phyloP scores from a whole-genome alignment of 495 filamentous ascomycete species.

The Penicillium silybi region DNA sequence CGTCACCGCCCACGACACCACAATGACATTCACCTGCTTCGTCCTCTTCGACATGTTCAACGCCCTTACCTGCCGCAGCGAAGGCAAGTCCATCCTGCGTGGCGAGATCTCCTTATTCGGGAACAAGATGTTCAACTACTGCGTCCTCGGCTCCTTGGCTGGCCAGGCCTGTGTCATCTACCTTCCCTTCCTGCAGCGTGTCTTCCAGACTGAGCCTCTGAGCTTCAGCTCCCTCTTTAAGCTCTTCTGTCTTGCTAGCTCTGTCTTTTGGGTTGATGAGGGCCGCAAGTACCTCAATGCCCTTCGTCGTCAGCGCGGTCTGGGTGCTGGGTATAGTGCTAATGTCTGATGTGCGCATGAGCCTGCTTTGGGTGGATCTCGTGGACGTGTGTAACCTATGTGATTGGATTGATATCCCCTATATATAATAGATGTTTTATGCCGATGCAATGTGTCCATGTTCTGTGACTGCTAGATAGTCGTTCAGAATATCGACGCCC shows the following conservation, averaged over 20 bases:
- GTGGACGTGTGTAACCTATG: slow-evolving; percentile 14
- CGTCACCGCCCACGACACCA: slow-evolving; percentile 90
- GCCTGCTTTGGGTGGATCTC: background rate
- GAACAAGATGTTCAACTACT: slow-evolving; percentile 95
- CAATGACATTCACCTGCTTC: slow-evolving; percentile 98
- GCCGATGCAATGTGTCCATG: background rate
- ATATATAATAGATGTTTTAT: slow-evolving; percentile 19
- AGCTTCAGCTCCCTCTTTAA: slow-evolving; percentile 65
- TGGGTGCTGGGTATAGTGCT: slow-evolving; percentile 41
- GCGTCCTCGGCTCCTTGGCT: slow-evolving; percentile 74
- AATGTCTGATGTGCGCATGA: slow-evolving; percentile 33
- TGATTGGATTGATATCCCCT: slow-evolving; percentile 16
- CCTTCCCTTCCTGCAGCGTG: slow-evolving; percentile 83
- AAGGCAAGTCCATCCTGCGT: slow-evolving; percentile 79
- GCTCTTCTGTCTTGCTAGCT: slow-evolving; percentile 70
- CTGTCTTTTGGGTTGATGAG: slow-evolving; percentile 95
- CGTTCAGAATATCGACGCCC: background rate
- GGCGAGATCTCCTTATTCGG: slow-evolving; percentile 79
- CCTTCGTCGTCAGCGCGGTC: slow-evolving; percentile 29
- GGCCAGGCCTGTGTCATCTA: slow-evolving; percentile 92
- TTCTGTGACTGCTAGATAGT: no score
- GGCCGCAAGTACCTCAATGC: slow-evolving; percentile 64
- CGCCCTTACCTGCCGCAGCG: slow-evolving; percentile 87
- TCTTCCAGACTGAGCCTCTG: slow-evolving; percentile 93
- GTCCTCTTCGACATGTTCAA: slow-evolving; percentile 99